Evolutionary conservation across 371 early-diverging fungal genomes (phyloP).

Genomic region (Apophysomyces variabilis): DNA sequence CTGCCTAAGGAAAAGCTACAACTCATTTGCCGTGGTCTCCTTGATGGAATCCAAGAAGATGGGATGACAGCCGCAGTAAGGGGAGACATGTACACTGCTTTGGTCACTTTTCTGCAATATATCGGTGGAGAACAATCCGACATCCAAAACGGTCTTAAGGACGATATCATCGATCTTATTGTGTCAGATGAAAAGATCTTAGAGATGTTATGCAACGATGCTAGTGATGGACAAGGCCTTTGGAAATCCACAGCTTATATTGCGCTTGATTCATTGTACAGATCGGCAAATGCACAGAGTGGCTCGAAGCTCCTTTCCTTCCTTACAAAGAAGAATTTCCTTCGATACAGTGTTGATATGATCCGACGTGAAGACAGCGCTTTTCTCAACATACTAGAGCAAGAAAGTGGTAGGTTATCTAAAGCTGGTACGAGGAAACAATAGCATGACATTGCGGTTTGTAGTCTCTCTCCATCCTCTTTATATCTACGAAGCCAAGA

Average conservation of each 20-base stretch:
- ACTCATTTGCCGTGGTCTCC: slow-evolving; percentile 66
- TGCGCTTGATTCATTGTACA: slow-evolving; percentile 73
- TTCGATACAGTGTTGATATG: slow-evolving; percentile 65
- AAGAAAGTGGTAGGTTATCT: slow-evolving; percentile 49
- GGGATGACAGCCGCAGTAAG: slow-evolving; percentile 69
- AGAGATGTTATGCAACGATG: slow-evolving; percentile 78
- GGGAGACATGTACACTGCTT: slow-evolving; percentile 82
- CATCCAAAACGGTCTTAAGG: slow-evolving; percentile 16
- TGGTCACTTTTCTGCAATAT: slow-evolving; percentile 75
- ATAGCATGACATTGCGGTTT: not conserved
- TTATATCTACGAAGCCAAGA: slow-evolving; percentile 83
- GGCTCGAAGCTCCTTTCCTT: slow-evolving; percentile 64
- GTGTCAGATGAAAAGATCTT: slow-evolving; percentile 66
- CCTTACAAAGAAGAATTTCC: slow-evolving; percentile 71
- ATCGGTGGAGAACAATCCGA: slow-evolving; percentile 24
- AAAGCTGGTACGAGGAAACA: no score
- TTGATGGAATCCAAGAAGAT: slow-evolving; percentile 67
- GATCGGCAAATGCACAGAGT: slow-evolving; percentile 52
- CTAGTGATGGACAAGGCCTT: slow-evolving; percentile 76
- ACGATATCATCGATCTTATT: slow-evolving; percentile 41
- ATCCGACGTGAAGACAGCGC: slow-evolving; percentile 72
- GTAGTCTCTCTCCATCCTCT: slow-evolving; percentile 58
- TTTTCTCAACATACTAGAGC: slow-evolving; percentile 61
- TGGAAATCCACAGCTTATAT: slow-evolving; percentile 89
- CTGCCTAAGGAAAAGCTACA: slow-evolving; percentile 60